phyloP scores from a whole-genome alignment of 805 yeast species.

The Sugiyamaella americana region DNA sequence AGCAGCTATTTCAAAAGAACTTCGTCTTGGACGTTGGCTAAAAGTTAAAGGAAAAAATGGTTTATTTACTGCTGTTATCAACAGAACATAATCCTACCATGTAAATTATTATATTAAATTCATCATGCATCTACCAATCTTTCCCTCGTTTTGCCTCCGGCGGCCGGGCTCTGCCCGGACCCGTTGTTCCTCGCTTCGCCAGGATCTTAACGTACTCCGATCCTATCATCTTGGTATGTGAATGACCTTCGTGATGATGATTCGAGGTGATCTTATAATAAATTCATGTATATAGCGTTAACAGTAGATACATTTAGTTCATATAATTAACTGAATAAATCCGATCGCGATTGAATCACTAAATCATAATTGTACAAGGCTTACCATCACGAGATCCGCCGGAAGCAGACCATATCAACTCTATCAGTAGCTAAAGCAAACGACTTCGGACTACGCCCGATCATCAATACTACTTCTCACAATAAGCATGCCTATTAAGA shows the following conservation, averaged over 20 bases:
- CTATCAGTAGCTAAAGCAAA: no score
- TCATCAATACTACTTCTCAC: no score
- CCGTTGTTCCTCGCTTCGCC: background rate
- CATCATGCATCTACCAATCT: background rate
- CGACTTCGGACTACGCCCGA: no score
- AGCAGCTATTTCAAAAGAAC: conserved; percentile 77
- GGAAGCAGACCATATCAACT: background rate
- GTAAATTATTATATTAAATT: background rate
- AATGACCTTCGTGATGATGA: no score
- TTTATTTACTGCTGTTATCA: conserved; percentile 38
- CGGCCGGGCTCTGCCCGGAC: background rate
- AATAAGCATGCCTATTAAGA: background rate
- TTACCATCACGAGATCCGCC: background rate
- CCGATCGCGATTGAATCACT: no score
- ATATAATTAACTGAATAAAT: no score
- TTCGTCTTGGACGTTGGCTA: conserved; percentile 82
- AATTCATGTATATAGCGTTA: no score
- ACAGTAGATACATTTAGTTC: no score
- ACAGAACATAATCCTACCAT: background rate
- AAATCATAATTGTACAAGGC: no score
- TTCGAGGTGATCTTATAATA: no score
- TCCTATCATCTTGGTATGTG: no score
- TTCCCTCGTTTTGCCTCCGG: background rate
- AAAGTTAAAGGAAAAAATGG: conserved; percentile 64
- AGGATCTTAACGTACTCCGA: no score